These are phyloP conservation scores for Amaranthus cruentus DNA, from an alignment of 148 eudicot species.

Conservation along the genomic window DNA sequence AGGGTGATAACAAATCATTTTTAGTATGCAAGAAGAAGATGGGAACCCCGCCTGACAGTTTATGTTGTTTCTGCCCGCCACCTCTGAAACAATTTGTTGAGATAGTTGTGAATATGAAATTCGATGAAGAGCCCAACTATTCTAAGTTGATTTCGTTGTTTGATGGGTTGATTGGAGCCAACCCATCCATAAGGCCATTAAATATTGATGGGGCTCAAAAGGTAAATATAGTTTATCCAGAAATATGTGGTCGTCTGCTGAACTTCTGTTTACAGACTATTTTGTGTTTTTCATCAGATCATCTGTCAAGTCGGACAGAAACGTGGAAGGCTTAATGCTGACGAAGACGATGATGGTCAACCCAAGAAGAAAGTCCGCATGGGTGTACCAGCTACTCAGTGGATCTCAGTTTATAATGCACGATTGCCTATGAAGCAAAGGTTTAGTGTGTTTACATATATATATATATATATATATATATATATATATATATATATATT, in stretches of 20 bases:
- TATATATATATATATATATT: neutral
- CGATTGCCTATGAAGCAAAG: constrained; percentile 89
- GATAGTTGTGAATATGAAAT: constrained; percentile 77
- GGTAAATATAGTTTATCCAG: constrained; percentile 33
- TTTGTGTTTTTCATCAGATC: constrained; percentile 26
- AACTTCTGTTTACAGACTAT: neutral
- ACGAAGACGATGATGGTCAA: constrained; percentile 71
- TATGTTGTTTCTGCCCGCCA: constrained; percentile 74
- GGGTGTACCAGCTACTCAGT: constrained; percentile 85
- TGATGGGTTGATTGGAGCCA: constrained; percentile 70
- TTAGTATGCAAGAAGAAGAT: constrained; percentile 91
- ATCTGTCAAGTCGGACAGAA: constrained; percentile 82
- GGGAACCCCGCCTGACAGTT: constrained; percentile 73
- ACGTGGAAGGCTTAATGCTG: constrained; percentile 60
- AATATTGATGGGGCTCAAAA: constrained; percentile 93
- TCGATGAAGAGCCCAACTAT: constrained; percentile 92
- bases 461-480: neutral
- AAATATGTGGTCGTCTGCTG: constrained; percentile 1
- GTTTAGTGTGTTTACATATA: constrained; percentile 17
- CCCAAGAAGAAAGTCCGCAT: constrained; percentile 71
- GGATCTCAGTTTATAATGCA: constrained; percentile 88
- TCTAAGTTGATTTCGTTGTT: constrained; percentile 76
- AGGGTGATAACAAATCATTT: constrained; percentile 92
- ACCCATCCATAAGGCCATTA: constrained; percentile 75
- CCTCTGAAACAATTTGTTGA: constrained; percentile 75